phyloP scores from a whole-genome alignment of 192 early-diverging fungal species.

The Jimgerdemannia lactiflua region DNA sequence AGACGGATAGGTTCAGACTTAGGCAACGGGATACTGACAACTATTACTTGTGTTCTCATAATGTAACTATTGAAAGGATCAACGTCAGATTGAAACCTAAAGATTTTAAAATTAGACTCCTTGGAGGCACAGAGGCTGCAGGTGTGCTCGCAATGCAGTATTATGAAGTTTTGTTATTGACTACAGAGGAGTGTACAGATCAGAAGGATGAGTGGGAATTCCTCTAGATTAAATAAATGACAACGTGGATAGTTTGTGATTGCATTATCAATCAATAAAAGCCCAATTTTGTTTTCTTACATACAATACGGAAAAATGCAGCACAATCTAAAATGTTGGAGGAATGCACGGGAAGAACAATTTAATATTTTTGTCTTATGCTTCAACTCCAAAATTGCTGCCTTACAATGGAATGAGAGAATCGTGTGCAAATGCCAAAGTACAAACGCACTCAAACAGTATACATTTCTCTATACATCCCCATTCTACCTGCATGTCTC shows the following conservation, averaged over 20 bases:
- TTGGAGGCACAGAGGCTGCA: background rate
- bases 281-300: no score
- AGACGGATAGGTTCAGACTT: background rate
- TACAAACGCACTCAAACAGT: no score
- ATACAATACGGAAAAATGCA: no score
- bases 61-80: background rate
- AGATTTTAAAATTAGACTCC: background rate
- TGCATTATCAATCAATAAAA: no score
- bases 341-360: no score
- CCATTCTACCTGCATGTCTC: no score
- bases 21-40: background rate
- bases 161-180: background rate
- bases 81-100: background rate
- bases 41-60: background rate
- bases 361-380: no score
- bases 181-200: background rate
- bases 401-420: no score
- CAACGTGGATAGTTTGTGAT: background rate
- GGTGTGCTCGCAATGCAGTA: background rate
- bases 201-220: background rate
- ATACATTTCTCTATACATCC: no score
- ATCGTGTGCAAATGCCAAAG: no score
- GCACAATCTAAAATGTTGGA: no score
- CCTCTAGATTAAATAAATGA: background rate
- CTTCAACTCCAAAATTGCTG: no score